Evolutionary conservation across 768 basidiomycete genomes (phyloP), one percentile per base, ranked within the genome.

Genomic region (Podaxis mareebaensis): DNA sequence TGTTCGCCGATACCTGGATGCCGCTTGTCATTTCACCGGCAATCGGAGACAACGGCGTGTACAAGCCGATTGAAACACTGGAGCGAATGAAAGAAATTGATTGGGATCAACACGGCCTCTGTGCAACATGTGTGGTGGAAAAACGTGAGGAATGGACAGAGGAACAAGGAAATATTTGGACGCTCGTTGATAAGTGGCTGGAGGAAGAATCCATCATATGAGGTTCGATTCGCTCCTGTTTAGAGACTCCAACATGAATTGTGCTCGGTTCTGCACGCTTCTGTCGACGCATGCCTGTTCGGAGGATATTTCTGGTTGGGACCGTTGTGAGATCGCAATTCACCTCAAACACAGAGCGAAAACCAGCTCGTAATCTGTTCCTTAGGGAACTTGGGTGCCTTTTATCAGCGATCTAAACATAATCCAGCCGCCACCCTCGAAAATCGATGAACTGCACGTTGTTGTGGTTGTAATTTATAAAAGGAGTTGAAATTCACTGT

Each of bases 1-100:
- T 84, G 0, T 80, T 92, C 60, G 91, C 90, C 0, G 88, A 88
- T 56, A 78, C 75, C 57, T 92, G 91, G 91, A 88, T 91, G 83
- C 64, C 78, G 24, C 76, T 85, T 42, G 88, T 92, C n/a, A 87
- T 89, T 42, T 77, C 84, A 55, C 87, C 87, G 11, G 89, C 89
- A 0, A 77, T 92, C 24, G 81, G 79, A 17, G 76, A 79, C 60
- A 82, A 83, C 61, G 87, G 88, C 6, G 83, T 91, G 30, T 88
- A 85, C 69, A 87, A 83, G 55, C 91, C 91, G 26, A 77, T 93
- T 24, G 90, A 92, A 76, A 88, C 87, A 28, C 77, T 93, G 28
- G 82, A 88, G 69, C 73, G 73, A 53, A 80, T 91, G 53, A 87
- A 85, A 70, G 71, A 68, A 13, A 77, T 86, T 5, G 80, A 86